These are phyloP conservation scores for Eleusine indica DNA, from an alignment of 176 grass and related monocot species.

Conservation along the genomic window DNA sequence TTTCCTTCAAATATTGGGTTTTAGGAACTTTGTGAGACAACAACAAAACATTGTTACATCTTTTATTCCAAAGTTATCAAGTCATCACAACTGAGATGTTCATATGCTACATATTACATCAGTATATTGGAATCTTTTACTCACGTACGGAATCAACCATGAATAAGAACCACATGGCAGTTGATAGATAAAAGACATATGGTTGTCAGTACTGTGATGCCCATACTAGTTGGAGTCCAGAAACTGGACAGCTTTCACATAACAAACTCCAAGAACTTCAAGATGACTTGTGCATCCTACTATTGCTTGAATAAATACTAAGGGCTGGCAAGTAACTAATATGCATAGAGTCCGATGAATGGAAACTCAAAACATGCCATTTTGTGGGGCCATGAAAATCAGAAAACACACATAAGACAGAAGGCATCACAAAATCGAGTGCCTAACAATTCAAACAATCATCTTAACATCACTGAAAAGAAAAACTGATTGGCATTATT, in stretches of 20 bases:
- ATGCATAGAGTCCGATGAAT: too few relatives aligned
- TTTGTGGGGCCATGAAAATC: neutral
- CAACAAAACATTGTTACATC: too few relatives aligned
- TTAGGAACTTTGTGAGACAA: neutral
- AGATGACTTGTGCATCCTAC: too few relatives aligned
- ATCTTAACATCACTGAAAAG: neutral
- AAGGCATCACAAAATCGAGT: neutral
- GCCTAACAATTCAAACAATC: slow-evolving; percentile 8
- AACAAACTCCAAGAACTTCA: too few relatives aligned
- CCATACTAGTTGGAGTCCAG: too few relatives aligned
- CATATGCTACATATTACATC: neutral
- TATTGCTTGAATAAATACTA: too few relatives aligned
- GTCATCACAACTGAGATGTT: neutral
- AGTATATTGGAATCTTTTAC: neutral
- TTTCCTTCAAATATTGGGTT: neutral
- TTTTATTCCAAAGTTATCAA: too few relatives aligned
- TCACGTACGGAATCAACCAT: neutral
- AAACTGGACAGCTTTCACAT: too few relatives aligned
- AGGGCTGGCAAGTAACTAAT: too few relatives aligned
- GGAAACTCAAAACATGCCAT: neutral
- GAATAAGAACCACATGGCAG: neutral
- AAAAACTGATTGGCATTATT: neutral
- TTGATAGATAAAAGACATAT: neutral
- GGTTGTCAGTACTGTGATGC: neutral
- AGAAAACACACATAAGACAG: neutral